A percentile compares a stretch with the other conserved stretches of the same genome.
phyloP scores from a whole-genome alignment of 2,329 filamentous ascomycete genomes.

The Stemphylium vesicarium region DNA sequence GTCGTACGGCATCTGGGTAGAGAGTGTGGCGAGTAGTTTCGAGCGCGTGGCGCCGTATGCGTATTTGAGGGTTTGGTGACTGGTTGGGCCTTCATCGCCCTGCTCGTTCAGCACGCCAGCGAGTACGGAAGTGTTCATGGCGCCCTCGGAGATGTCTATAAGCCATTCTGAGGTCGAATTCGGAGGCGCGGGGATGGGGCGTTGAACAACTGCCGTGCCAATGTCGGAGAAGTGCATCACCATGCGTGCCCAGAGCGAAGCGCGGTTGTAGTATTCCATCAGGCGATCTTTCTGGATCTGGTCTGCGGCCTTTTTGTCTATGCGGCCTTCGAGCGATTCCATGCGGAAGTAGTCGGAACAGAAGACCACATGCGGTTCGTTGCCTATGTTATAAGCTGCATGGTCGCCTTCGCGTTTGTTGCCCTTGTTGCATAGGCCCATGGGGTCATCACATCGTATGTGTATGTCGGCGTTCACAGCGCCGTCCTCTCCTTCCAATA shows the following conservation, averaged over 20 bases:
- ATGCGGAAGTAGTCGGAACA: constrained; percentile 39
- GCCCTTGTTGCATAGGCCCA: constrained; percentile 32
- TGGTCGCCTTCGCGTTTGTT: constrained; percentile 40
- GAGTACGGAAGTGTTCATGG: constrained; percentile 44
- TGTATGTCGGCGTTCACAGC: constrained; percentile 40
- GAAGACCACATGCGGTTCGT: constrained; percentile 45
- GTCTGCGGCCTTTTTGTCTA: constrained; percentile 33
- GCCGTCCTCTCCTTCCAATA: constrained; percentile 27
- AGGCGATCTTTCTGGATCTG: constrained; percentile 31
- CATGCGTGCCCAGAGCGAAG: constrained; percentile 44
- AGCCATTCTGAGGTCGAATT: constrained; percentile 34
- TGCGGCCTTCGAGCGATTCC: constrained; percentile 29
- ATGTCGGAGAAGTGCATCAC: constrained; percentile 43
- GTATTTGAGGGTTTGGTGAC: constrained; percentile 37
- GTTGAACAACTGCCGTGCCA: constrained; percentile 36
- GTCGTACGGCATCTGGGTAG: constrained; percentile 42
- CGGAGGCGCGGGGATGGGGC: constrained; percentile 17
- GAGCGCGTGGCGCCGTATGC: constrained; percentile 43
- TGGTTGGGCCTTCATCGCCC: constrained; percentile 24
- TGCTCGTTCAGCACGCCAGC: constrained; percentile 40
- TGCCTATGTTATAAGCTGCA: constrained; percentile 44
- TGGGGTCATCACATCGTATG: constrained; percentile 45
- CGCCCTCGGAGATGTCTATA: constrained; percentile 19
- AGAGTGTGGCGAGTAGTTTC: constrained; percentile 39
- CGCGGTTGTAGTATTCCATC: constrained; percentile 44